These are phyloP conservation scores for Hordeum pubiflorum DNA, from an alignment of 202 grass and related monocot genomes.

Conservation along the genomic window DNA sequence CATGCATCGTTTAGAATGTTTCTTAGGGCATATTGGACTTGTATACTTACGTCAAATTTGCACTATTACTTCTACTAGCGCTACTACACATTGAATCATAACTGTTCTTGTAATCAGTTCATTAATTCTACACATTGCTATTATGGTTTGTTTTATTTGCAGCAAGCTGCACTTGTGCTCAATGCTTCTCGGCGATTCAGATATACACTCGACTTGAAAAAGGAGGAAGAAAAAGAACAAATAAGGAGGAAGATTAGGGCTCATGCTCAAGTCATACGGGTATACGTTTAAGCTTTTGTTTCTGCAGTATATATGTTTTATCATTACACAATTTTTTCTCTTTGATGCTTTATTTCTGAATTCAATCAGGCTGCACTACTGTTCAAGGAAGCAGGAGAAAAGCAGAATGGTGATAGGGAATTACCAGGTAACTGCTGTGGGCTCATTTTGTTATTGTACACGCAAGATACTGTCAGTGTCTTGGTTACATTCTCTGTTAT, in stretches of 20 bases:
- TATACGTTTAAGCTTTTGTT: conserved; percentile 41
- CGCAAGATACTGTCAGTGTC: not conserved
- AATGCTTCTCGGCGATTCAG: conserved; percentile 96
- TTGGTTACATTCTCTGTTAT: conserved; percentile 5
- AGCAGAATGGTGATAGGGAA: conserved; percentile 22
- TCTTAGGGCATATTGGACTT: conserved; percentile 1
- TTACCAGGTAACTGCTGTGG: conserved; percentile 38
- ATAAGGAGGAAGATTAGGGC: conserved; percentile 88
- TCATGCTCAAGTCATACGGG: conserved; percentile 96
- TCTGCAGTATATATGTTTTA: not conserved
- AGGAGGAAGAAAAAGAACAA: conserved; percentile 84
- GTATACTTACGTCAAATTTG: conserved; percentile 4
- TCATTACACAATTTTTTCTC: not conserved
- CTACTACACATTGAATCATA: not conserved
- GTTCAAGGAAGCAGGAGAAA: conserved; percentile 86
- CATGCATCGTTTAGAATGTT: conserved; percentile 19
- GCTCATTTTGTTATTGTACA: not conserved
- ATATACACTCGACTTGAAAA: conserved; percentile 93
- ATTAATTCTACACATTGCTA: conserved; percentile 4
- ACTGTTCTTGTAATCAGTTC: conserved; percentile 15
- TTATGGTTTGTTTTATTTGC: conserved; percentile 18
- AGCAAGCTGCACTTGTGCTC: conserved; percentile 94
- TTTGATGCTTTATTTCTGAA: conserved; percentile 34
- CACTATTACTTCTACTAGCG: not conserved
- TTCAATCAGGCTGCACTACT: conserved; percentile 78